phyloP scores from a whole-genome alignment of 164 flowering plant genomes.

The Stephania japonica region DNA sequence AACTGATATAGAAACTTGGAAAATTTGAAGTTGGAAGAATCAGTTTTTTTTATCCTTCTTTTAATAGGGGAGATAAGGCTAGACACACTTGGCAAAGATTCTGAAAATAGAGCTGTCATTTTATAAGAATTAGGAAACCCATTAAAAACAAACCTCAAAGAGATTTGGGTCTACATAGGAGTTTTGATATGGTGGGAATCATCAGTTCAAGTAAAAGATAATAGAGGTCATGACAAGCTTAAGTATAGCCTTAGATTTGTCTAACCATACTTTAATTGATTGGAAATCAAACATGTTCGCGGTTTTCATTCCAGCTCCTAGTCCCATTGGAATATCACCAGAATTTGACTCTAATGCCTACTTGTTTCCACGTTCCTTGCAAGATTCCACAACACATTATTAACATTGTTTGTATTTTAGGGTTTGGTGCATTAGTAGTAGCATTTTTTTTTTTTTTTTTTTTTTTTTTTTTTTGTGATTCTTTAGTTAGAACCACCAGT shows the following conservation, averaged over 20 bases:
- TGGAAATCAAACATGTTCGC: conserved; percentile 1
- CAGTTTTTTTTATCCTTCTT: neutral
- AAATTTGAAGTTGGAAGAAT: neutral
- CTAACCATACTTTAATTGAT: neutral
- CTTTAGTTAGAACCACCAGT: no score
- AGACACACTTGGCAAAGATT: conserved; percentile 1
- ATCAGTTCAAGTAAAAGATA: neutral
- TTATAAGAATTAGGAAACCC: neutral
- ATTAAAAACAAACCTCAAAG: neutral
- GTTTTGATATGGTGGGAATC: neutral
- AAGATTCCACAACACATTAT: conserved; percentile 14
- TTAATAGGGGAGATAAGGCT: neutral
- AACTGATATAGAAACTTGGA: neutral
- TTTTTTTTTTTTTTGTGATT: no score
- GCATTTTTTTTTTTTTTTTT: no score
- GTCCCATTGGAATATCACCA: neutral
- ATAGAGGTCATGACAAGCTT: neutral
- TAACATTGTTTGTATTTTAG: neutral
- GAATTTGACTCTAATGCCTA: neutral
- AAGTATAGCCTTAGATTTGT: neutral
- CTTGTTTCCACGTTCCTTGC: conserved; percentile 19
- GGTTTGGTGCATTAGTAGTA: no score
- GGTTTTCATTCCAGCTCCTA: neutral
- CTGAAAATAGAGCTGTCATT: neutral
- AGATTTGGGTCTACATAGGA: neutral